These are phyloP conservation scores for Dryas drummondii DNA, from an alignment of 306 rosid genomes.

Conservation along the genomic window DNA sequence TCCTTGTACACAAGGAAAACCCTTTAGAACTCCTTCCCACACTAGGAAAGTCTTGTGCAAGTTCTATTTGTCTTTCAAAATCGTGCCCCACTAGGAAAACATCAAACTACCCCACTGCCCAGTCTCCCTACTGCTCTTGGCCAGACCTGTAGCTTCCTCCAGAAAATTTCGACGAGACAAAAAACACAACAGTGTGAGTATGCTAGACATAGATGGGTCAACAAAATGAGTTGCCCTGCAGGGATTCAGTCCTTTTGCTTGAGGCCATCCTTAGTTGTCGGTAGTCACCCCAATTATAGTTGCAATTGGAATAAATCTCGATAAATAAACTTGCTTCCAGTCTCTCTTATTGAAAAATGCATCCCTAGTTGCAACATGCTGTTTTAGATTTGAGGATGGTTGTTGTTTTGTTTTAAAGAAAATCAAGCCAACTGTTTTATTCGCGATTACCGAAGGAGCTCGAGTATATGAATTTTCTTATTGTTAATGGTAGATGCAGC, in stretches of 20 bases:
- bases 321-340: not conserved
- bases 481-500: slow-evolving; percentile 5
- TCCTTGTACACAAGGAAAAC: too few species aligned
- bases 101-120: too few species aligned
- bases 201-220: not conserved
- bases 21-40: too few species aligned
- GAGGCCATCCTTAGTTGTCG: not conserved
- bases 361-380: not conserved
- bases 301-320: not conserved
- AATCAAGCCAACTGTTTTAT: not conserved
- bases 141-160: too few species aligned
- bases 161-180: too few species aligned
- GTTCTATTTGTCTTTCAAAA: too few species aligned
- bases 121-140: too few species aligned
- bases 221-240: not conserved
- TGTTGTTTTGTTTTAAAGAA: not conserved
- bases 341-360: not conserved
- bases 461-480: not conserved
- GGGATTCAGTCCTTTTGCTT: not conserved
- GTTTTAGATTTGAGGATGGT: not conserved
- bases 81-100: too few species aligned
- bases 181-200: not conserved
- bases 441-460: not conserved
- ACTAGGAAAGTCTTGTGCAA: too few species aligned
- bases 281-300: not conserved